Percentiles rank a stretch among this genome's conserved stretches.
Conservation (phyloP, 768 basidiomycete species). For the Paxillus involutus region DNA sequence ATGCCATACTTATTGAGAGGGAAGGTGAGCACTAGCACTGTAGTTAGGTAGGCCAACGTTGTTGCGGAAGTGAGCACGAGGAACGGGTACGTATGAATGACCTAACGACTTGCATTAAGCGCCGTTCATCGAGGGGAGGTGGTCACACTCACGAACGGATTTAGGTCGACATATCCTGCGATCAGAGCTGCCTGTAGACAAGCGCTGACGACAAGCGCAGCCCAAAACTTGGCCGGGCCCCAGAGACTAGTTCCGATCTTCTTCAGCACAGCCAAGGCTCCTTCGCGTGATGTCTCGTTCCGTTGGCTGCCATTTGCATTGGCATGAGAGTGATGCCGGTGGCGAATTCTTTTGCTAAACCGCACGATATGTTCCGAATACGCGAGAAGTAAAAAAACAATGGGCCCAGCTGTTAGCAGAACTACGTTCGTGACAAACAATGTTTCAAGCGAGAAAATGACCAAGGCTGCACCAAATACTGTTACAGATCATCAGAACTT, state of each 20-base stretch:
- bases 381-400: constrained; percentile 48
- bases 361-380: constrained; percentile 31
- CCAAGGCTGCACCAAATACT: constrained; percentile 61
- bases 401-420: constrained; percentile 62
- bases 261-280: constrained; percentile 25
- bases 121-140: not conserved
- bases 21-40: constrained; percentile 42
- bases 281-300: constrained; percentile 7
- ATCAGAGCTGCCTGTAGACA: constrained; percentile 50
- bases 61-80: constrained; percentile 48
- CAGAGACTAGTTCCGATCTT: constrained; percentile 35
- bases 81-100: constrained; percentile 58
- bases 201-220: constrained; percentile 47
- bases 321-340: not conserved
- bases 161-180: constrained; percentile 50
- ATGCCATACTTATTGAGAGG: constrained; percentile 25
- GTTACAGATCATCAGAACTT: not conserved
- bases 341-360: constrained; percentile 18
- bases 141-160: constrained; percentile 55
- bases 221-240: constrained; percentile 63
- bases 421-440: constrained; percentile 59
- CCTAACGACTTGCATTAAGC: constrained; percentile 36
- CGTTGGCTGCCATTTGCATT: constrained; percentile 4
- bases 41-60: constrained; percentile 50
- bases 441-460: constrained; percentile 52